Conservation (phyloP, 2,329 filamentous ascomycete genomes). For the Paraconiothyrium sp. region DNA sequence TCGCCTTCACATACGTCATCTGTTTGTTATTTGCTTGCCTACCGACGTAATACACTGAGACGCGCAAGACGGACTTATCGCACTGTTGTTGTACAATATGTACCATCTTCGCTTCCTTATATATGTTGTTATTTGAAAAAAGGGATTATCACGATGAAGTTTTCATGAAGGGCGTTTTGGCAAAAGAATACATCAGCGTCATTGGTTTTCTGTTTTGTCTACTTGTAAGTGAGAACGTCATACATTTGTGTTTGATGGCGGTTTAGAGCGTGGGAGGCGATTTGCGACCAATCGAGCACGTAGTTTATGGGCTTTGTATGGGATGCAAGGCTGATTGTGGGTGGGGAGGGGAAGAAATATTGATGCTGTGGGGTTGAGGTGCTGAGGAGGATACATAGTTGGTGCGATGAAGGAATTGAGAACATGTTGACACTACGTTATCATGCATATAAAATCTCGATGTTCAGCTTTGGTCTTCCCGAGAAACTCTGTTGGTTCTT, state of each 20-base stretch:
- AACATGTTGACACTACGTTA: neutral
- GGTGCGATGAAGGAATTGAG: neutral
- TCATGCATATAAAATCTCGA: neutral
- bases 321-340: too few relatives aligned
- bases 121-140: neutral
- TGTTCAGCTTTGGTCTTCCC: too few relatives aligned
- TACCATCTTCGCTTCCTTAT: neutral
- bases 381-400: neutral
- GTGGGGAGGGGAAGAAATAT: neutral
- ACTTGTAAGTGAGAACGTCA: neutral
- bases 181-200: neutral
- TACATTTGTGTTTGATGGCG: neutral
- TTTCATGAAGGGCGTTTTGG: neutral
- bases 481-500: neutral
- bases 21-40: neutral
- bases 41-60: neutral
- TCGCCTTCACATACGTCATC: neutral
- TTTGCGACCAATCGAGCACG: neutral
- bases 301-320: neutral
- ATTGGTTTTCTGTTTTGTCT: neutral
- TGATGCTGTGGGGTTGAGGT: neutral
- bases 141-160: neutral
- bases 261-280: neutral
- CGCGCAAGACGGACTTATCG: neutral
- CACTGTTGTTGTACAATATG: neutral